These are phyloP conservation scores for Babjeviella inositovora DNA, from an alignment of 805 yeast species.

Conservation along the genomic window DNA sequence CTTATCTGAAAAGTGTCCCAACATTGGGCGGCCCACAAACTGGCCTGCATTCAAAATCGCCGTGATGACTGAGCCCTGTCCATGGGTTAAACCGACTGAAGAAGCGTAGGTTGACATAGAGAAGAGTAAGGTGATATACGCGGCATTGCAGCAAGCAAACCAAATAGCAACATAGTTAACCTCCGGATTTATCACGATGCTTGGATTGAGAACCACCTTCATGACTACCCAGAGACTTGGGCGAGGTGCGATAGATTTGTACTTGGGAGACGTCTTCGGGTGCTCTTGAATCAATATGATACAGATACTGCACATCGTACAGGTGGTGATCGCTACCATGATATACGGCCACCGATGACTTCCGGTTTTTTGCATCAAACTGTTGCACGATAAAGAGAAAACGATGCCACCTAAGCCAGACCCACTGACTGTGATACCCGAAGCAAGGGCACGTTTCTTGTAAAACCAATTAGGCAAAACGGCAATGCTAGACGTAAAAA, in stretches of 20 bases:
- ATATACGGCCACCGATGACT: conserved; percentile 28
- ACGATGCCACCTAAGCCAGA: conserved; percentile 26
- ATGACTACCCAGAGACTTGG: too few relatives aligned
- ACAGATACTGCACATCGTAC: too few relatives aligned
- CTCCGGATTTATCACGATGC: too few relatives aligned
- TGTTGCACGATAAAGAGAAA: conserved; percentile 18
- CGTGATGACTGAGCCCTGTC: conserved; percentile 25
- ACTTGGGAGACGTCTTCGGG: too few relatives aligned
- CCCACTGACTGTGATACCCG: conserved; percentile 19
- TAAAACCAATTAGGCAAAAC: conserved; percentile 40
- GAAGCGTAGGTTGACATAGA: conserved; percentile 29
- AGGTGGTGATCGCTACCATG: conserved; percentile 21
- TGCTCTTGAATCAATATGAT: too few relatives aligned
- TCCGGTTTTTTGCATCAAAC: conserved; percentile 11
- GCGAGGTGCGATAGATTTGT: too few relatives aligned
- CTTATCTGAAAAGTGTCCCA: conserved; percentile 26
- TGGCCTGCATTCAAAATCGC: conserved; percentile 30
- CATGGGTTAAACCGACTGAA: conserved; percentile 24
- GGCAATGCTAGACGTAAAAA: conserved; percentile 20
- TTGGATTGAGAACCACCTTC: too few relatives aligned
- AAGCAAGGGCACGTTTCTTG: conserved; percentile 22
- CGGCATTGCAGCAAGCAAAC: conserved; percentile 16
- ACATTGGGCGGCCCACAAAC: conserved; percentile 27
- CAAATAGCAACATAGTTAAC: conserved; percentile 7
- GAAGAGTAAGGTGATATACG: conserved; percentile 25